phyloP scores from a whole-genome alignment of 1,139 yeast species.

The Pichia inconspicua region DNA sequence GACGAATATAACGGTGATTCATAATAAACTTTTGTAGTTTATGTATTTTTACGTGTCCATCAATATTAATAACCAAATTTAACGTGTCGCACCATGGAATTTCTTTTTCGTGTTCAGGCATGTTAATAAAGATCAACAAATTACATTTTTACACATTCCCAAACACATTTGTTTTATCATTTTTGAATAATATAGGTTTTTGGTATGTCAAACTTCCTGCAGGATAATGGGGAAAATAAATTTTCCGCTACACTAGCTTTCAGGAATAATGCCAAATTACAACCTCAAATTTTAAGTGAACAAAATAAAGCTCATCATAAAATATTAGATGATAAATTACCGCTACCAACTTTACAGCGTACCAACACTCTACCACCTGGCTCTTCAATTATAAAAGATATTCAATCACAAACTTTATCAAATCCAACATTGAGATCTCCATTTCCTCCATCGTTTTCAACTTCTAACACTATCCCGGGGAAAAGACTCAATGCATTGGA shows the following conservation, averaged over 20 bases:
- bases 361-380: background rate
- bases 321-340: background rate
- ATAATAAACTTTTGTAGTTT: background rate
- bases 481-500: background rate
- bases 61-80: background rate
- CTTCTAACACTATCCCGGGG: background rate
- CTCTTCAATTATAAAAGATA: background rate
- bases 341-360: constrained; percentile 1
- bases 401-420: background rate
- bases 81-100: background rate
- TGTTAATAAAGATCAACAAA: background rate
- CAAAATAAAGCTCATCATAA: background rate
- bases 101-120: background rate
- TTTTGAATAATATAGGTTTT: background rate
- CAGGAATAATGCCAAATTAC: background rate
- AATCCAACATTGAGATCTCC: constrained; percentile 1
- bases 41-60: no score
- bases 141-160: no score
- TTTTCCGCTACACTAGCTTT: constrained; percentile 7
- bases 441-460: background rate
- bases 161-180: no score
- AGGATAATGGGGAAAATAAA: constrained; percentile 1
- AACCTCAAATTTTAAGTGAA: background rate
- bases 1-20: constrained; percentile 44
- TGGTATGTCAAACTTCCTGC: constrained; percentile 7